A percentile compares a stretch with the other conserved stretches of the same genome.
phyloP scores from a whole-genome alignment of 2,329 filamentous ascomycete species.

The Claviceps sorghi region DNA sequence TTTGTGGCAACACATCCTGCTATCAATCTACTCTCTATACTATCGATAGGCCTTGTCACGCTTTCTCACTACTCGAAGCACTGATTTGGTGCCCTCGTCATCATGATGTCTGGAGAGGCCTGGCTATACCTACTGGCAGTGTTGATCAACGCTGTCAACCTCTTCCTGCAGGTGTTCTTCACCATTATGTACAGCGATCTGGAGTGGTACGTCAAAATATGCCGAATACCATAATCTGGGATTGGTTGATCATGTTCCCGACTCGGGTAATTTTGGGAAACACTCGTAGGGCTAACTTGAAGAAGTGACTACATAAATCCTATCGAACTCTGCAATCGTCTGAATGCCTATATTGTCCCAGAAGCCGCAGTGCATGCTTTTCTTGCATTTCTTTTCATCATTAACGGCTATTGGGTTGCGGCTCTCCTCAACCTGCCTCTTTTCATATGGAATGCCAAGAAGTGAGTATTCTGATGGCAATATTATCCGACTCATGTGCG shows the following conservation, averaged over 20 bases:
- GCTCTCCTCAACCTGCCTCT: conserved; percentile 85
- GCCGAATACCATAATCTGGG: not conserved
- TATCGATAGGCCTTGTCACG: not conserved
- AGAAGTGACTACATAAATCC: conserved; percentile 97
- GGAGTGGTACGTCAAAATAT: conserved; percentile 65
- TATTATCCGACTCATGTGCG: not conserved
- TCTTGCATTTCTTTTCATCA: conserved; percentile 86
- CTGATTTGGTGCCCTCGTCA: conserved; percentile 1
- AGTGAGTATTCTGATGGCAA: conserved; percentile 48
- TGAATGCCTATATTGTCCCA: conserved; percentile 98
- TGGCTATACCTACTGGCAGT: conserved; percentile 97
- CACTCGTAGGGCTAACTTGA: conserved; percentile 3
- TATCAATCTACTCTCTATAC: not conserved
- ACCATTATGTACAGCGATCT: conserved; percentile 99
- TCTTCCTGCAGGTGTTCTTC: conserved; percentile 99
- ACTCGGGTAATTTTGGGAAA: not conserved
- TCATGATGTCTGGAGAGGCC: conserved; percentile 82
- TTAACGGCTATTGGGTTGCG: conserved; percentile 97
- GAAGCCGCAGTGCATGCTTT: conserved; percentile 96
- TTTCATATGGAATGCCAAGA: conserved; percentile 89
- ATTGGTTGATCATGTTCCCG: not conserved
- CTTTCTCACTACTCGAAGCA: not conserved
- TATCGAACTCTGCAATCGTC: conserved; percentile 98
- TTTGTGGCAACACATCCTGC: not conserved
- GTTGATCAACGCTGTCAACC: conserved; percentile 98